Evolutionary conservation across 768 basidiomycete species (phyloP).

Genomic region (Lactarius sanguifluus): DNA sequence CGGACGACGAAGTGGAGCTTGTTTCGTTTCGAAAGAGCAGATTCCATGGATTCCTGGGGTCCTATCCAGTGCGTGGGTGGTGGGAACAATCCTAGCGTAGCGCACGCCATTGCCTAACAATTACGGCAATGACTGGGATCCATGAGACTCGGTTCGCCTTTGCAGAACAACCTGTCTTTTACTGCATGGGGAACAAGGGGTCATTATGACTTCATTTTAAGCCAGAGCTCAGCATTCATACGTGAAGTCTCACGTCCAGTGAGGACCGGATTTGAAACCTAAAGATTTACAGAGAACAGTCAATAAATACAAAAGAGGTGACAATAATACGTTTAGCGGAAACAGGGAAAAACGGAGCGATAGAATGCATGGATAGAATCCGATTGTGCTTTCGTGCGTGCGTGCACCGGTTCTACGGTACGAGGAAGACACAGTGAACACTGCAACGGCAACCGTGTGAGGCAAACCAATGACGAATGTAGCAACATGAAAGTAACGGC

Average conservation of each 20-base stretch:
- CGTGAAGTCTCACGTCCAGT: background rate
- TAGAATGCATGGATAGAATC: background rate
- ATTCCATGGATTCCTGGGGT: slow-evolving; percentile 2
- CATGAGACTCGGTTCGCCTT: background rate
- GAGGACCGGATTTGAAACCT: background rate
- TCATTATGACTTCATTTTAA: background rate
- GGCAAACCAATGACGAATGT: background rate
- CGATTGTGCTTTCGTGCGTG: background rate
- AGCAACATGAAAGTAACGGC: background rate
- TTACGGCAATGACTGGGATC: background rate
- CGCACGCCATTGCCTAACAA: background rate
- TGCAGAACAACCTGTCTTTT: background rate
- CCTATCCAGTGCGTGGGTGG: background rate
- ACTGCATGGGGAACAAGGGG: background rate
- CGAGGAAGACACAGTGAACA: background rate
- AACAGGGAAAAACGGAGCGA: background rate
- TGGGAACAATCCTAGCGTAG: background rate
- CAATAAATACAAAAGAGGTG: background rate
- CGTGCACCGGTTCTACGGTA: background rate
- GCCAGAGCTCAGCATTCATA: background rate
- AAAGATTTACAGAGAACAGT: background rate
- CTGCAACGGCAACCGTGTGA: background rate
- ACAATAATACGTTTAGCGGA: background rate
- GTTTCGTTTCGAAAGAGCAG: background rate
- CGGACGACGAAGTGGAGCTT: slow-evolving; percentile 5